Conservation (phyloP, 306 rosid genomes). For the Lupinus albus region DNA sequence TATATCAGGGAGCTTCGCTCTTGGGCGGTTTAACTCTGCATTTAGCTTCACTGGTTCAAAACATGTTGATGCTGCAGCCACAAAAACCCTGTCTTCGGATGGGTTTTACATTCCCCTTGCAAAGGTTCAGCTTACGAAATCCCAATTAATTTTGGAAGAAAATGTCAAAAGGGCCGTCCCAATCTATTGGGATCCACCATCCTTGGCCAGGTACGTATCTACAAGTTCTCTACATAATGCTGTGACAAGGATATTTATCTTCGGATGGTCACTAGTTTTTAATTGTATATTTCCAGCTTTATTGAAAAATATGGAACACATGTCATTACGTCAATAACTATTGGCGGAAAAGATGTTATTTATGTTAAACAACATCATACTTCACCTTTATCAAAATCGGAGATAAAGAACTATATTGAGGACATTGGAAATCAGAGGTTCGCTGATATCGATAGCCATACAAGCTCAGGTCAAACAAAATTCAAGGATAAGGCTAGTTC, state of each 20-base stretch:
- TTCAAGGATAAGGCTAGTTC: conserved; percentile 82
- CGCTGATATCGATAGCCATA: conserved; percentile 54
- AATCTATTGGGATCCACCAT: conserved; percentile 68
- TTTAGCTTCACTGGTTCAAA: conserved; percentile 91
- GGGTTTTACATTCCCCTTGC: conserved; percentile 80
- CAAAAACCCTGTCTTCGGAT: conserved; percentile 73
- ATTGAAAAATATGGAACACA: conserved; percentile 89
- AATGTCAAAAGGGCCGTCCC: conserved; percentile 70
- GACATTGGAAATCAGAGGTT: conserved; percentile 81
- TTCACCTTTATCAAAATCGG: conserved; percentile 72
- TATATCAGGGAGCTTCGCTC: conserved; percentile 62
- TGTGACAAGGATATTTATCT: conserved; percentile 20
- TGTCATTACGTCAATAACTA: conserved; percentile 76
- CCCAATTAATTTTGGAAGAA: conserved; percentile 61
- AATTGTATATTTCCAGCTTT: conserved; percentile 61
- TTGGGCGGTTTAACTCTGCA: conserved; percentile 84
- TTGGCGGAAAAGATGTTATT: conserved; percentile 89
- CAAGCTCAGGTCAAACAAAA: conserved; percentile 67
- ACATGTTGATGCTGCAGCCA: conserved; percentile 62
- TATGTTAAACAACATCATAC: conserved; percentile 78
- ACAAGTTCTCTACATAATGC: conserved; percentile 28
- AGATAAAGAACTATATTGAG: conserved; percentile 75
- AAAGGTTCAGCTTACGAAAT: conserved; percentile 62
- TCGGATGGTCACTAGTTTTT: conserved; percentile 36
- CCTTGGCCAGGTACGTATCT: conserved; percentile 70